Percentiles rank a stretch among this genome's conserved stretches.
phyloP scores from a whole-genome alignment of 2,329 filamentous ascomycete genomes.

The Aspergillus cejpii region DNA sequence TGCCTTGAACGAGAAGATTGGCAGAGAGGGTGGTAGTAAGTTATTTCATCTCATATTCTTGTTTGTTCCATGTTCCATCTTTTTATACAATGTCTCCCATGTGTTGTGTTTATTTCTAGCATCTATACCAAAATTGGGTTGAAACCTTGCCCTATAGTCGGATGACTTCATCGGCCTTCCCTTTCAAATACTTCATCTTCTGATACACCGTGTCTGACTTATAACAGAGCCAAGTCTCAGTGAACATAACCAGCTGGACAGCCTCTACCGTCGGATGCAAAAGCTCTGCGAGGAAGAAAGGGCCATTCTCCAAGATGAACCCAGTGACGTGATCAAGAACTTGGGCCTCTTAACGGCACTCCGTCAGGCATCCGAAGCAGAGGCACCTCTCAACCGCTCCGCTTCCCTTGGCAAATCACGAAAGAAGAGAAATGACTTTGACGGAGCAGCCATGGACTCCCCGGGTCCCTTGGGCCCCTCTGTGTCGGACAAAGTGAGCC shows the following conservation, averaged over 20 bases:
- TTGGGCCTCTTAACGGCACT: constrained; percentile 45
- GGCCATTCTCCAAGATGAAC: constrained; percentile 44
- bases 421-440: constrained; percentile 43
- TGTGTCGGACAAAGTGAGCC: constrained; percentile 39
- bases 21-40: constrained; percentile 39
- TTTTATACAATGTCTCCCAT: not conserved
- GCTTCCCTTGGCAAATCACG: constrained; percentile 39
- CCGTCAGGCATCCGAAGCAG: constrained; percentile 44
- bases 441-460: constrained; percentile 41
- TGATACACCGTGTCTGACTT: too few species aligned
- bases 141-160: too few species aligned
- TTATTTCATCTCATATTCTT: constrained; percentile 11
- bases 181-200: too few species aligned
- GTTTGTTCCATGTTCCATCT: too few species aligned
- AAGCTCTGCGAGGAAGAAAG: constrained; percentile 46
- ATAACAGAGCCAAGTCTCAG: constrained; percentile 31
- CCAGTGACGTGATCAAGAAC: constrained; percentile 47
- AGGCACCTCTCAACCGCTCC: constrained; percentile 36
- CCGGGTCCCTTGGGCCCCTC: constrained; percentile 38
- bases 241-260: constrained; percentile 42
- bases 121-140: too few species aligned
- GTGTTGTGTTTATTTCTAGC: too few species aligned
- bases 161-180: too few species aligned
- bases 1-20: constrained; percentile 41
- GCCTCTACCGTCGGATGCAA: constrained; percentile 42